Evolutionary conservation across 371 early-diverging fungal species (phyloP), one percentile per base, ranked within the genome.

Genomic region (Mucor saturninus): DNA sequence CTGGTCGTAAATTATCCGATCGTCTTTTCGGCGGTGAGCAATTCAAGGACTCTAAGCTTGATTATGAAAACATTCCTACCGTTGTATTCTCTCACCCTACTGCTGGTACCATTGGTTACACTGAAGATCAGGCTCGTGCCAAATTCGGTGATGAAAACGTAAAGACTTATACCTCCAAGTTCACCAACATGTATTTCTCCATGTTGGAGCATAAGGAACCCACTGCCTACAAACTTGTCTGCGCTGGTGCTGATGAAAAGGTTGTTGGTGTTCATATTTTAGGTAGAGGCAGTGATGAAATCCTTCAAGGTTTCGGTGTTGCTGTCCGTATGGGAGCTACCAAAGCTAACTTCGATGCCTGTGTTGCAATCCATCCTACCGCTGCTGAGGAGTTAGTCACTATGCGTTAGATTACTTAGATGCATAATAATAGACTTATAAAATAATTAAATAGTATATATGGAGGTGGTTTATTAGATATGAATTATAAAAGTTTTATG

Each of bases 341-440:
- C 61, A 98, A 97, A 80, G 87, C 84, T 11, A 96, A 98, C 72
- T 93, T 99, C 74, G 96, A 97, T 75, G 87, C 75, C 70, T 92
- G 92, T 51, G 96, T 99, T 37, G 98, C 98, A n/a, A 96, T 98
- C 64, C 99, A 99, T 74, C 99, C 99, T 28, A 98, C 98, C n/a
- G 94, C 95, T 59, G 89, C 92, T 13, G 99, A 99, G 73, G 99
- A 93, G 73, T 65, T 93, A 70, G 93, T 62, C 26, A 62, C 62
- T 37, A 62, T 65, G 65, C 65, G 65, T 54, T 65, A 60, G 49
- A 59, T 39, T 30, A 39, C 6, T 35, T 8, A 35, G 8, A 35
- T 6, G 21, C 21, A 35, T 4, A 6, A 35, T 0, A 35, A 35
- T 35, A 35, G 35, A 35, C 35, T 6, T 6, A 35, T 35, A 35